Percentiles rank a stretch among this genome's conserved stretches.
Evolutionary conservation across 1,284 basidiomycete species (phyloP).

Genomic region (Athelia sp.): DNA sequence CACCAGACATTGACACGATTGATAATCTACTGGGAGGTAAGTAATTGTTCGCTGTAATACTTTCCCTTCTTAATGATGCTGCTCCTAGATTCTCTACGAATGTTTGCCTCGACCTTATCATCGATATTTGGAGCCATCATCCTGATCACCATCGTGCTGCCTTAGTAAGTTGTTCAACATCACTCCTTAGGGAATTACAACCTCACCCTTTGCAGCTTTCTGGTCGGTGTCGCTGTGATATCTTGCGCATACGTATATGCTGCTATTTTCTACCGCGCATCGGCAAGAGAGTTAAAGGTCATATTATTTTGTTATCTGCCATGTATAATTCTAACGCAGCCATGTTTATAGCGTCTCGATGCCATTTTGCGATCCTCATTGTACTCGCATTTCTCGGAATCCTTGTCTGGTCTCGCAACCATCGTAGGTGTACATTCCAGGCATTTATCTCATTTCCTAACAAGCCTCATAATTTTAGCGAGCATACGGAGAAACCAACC

Average conservation of each 20-base stretch:
- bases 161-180: constrained; percentile 38
- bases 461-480: constrained; percentile 18
- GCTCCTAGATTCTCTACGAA: constrained; percentile 66
- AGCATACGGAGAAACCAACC: constrained; percentile 70
- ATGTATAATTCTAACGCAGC: not conserved
- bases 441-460: too few relatives aligned
- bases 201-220: constrained; percentile 35
- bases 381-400: constrained; percentile 89
- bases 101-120: constrained; percentile 63
- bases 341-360: constrained; percentile 35
- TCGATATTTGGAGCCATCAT: constrained; percentile 73
- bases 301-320: not conserved
- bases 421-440: constrained; percentile 34
- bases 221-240: constrained; percentile 66
- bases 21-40: constrained; percentile 67
- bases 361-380: constrained; percentile 58
- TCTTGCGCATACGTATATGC: constrained; percentile 56
- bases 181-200: too few relatives aligned
- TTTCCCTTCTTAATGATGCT: constrained; percentile 7
- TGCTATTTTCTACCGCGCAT: constrained; percentile 81
- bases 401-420: constrained; percentile 79
- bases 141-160: constrained; percentile 73
- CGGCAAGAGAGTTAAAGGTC: constrained; percentile 86
- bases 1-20: constrained; percentile 79
- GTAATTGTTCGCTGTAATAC: not conserved